Evolutionary conservation across 768 basidiomycete species (phyloP).

Genomic region (Coprinopsis cinerea): DNA sequence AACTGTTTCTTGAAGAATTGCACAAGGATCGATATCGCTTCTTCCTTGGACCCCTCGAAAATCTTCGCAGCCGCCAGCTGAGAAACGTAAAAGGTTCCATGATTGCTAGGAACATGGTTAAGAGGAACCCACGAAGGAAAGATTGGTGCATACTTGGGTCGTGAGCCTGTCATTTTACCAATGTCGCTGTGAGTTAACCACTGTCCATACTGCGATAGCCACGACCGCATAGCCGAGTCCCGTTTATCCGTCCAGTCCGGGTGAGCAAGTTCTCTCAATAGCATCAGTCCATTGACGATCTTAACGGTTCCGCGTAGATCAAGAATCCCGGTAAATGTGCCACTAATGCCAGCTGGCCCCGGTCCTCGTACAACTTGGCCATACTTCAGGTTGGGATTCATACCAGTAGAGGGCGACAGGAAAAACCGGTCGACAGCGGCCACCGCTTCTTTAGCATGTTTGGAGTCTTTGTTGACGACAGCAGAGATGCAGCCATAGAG

Average conservation of each 20-base stretch:
- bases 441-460: constrained; percentile 31
- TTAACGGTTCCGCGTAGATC: constrained; percentile 48
- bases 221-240: constrained; percentile 35
- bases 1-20: constrained; percentile 38
- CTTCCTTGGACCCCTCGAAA: constrained; percentile 31
- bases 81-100: constrained; percentile 41
- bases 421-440: constrained; percentile 42
- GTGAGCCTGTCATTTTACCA: constrained; percentile 33
- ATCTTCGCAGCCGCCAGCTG: constrained; percentile 40
- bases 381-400: constrained; percentile 52
- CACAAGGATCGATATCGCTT: constrained; percentile 32
- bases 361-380: constrained; percentile 51
- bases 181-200: constrained; percentile 42
- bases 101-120: constrained; percentile 37
- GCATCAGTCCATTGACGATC: constrained; percentile 38
- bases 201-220: constrained; percentile 35
- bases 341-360: constrained; percentile 33
- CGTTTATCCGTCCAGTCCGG: constrained; percentile 36
- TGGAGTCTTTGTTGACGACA: constrained; percentile 24
- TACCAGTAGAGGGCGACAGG: constrained; percentile 33
- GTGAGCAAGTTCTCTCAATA: constrained; percentile 30
- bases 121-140: neutral
- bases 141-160: constrained; percentile 39
- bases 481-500: constrained; percentile 42
- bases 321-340: constrained; percentile 49